Evolutionary conservation across 306 rosid species (phyloP).

Genomic region (Crataegus laevigata): DNA sequence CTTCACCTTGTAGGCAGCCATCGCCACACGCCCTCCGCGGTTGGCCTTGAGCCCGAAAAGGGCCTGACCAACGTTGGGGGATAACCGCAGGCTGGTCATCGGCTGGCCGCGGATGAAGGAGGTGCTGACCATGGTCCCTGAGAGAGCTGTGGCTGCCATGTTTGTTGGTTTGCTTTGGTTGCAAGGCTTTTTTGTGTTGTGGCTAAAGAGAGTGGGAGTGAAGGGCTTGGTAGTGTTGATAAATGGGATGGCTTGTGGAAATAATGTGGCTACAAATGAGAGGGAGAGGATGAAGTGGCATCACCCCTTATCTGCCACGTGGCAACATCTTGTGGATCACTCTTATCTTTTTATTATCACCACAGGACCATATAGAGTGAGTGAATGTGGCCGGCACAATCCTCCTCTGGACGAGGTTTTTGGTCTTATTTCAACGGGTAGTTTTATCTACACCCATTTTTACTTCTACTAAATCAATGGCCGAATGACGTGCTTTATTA

Average conservation of each 20-base stretch:
- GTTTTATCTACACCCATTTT: too few species aligned
- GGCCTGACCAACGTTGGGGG: slow-evolving; percentile 40
- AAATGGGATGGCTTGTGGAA: slow-evolving; percentile 24
- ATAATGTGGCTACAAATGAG: slow-evolving; percentile 21
- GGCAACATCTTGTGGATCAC: slow-evolving; percentile 14
- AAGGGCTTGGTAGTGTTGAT: slow-evolving; percentile 4
- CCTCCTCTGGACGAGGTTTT: background rate
- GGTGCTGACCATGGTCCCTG: slow-evolving; percentile 52
- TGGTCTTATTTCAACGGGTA: background rate
- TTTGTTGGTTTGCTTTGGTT: background rate
- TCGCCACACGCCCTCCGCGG: slow-evolving; percentile 55
- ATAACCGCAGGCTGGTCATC: slow-evolving; percentile 24
- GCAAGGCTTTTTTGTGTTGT: background rate
- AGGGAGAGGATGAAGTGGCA: slow-evolving; percentile 3
- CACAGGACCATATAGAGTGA: background rate
- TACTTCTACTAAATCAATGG: too few species aligned
- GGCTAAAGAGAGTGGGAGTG: background rate
- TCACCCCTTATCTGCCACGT: slow-evolving; percentile 52
- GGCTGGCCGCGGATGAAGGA: slow-evolving; percentile 44
- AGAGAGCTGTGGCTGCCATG: slow-evolving; percentile 49
- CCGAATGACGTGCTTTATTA: fast-evolving
- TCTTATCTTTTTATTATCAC: slow-evolving; percentile 39
- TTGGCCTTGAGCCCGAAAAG: slow-evolving; percentile 40
- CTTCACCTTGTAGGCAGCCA: slow-evolving; percentile 58
- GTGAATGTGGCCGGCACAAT: slow-evolving; percentile 13